Conservation (phyloP, 768 basidiomycete species). For the Hirschioporus abietinus region DNA sequence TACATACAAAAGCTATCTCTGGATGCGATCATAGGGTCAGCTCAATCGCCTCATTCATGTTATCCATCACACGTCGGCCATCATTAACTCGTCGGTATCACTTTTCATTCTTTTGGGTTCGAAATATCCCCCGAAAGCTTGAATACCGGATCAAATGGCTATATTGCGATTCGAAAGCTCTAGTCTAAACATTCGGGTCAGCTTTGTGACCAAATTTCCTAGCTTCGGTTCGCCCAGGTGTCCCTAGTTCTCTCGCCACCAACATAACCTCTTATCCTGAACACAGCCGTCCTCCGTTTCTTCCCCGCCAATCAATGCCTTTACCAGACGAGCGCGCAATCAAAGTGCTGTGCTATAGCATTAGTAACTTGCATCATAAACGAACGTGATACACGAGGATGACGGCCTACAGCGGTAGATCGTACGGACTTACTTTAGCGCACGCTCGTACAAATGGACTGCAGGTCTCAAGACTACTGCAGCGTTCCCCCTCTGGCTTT, state of each 20-base stretch:
- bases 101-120: too few relatives aligned
- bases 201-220: not conserved
- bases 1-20: too few relatives aligned
- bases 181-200: not conserved
- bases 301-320: not conserved
- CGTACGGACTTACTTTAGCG: not conserved
- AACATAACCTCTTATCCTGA: not conserved
- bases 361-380: not conserved
- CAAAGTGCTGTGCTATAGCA: not conserved
- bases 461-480: not conserved
- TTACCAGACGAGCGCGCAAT: not conserved
- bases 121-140: not conserved
- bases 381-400: not conserved
- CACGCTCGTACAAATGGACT: not conserved
- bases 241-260: not conserved
- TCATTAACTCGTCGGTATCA: too few relatives aligned
- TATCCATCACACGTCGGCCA: too few relatives aligned
- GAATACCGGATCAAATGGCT: not conserved
- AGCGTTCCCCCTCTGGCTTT: not conserved
- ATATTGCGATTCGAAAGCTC: not conserved
- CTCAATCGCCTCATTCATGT: too few relatives aligned
- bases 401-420: not conserved
- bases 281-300: not conserved
- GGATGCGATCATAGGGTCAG: too few relatives aligned
- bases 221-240: not conserved